phyloP scores from a whole-genome alignment of 1,139 yeast genomes.

The Debaryomyces fabryi region DNA sequence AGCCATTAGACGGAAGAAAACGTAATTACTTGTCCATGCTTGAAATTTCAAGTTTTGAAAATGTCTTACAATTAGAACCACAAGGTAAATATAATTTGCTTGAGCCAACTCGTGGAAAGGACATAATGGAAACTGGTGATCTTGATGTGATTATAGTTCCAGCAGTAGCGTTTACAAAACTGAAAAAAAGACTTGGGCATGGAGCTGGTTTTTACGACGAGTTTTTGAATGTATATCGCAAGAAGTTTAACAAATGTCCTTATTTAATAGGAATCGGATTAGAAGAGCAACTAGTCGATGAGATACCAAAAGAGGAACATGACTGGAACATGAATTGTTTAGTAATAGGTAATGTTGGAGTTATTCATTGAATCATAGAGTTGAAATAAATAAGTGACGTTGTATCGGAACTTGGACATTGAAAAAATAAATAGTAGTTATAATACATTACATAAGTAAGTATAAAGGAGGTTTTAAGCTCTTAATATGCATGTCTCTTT shows the following conservation, averaged over 20 bases:
- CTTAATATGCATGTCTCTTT: neutral
- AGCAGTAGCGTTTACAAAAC: slow-evolving; percentile 73
- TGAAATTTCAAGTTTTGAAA: slow-evolving; percentile 41
- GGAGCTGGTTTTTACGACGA: slow-evolving; percentile 95
- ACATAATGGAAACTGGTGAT: slow-evolving; percentile 40
- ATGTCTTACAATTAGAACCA: slow-evolving; percentile 55
- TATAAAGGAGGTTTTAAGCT: neutral
- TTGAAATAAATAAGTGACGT: neutral
- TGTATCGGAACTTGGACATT: neutral
- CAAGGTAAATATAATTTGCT: slow-evolving; percentile 66
- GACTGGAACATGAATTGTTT: slow-evolving; percentile 69
- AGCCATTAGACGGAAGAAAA: slow-evolving; percentile 26
- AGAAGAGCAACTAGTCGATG: slow-evolving; percentile 61
- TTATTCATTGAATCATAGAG: neutral
- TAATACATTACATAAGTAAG: neutral
- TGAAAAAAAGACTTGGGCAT: slow-evolving; percentile 74
- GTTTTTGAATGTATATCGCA: slow-evolving; percentile 57
- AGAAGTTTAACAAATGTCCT: slow-evolving; percentile 38
- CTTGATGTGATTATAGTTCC: slow-evolving; percentile 80
- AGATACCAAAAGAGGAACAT: slow-evolving; percentile 68
- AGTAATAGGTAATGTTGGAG: slow-evolving; percentile 30
- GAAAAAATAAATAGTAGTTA: neutral
- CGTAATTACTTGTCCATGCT: slow-evolving; percentile 62
- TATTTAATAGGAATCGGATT: slow-evolving; percentile 70
- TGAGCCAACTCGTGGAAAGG: slow-evolving; percentile 60